These are phyloP conservation scores for Chiua virens DNA, from an alignment of 768 basidiomycete species.

Conservation along the genomic window DNA sequence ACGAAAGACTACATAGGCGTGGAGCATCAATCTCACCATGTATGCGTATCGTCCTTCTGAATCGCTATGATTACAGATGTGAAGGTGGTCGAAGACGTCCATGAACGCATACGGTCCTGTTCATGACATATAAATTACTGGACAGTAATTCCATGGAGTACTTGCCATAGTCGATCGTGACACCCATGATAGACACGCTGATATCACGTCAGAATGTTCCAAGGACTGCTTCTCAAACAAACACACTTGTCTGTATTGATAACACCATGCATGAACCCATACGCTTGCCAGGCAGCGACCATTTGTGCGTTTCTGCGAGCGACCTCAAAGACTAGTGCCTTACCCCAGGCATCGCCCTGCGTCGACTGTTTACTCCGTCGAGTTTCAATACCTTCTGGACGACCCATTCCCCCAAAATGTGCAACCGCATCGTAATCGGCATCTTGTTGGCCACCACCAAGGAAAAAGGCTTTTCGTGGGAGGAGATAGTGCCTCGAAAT, in stretches of 20 bases:
- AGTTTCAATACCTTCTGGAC: conserved; percentile 56
- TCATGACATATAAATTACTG: conserved; percentile 1
- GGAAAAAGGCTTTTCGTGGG: conserved; percentile 60
- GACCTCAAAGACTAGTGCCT: conserved; percentile 70
- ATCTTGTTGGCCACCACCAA: conserved; percentile 76
- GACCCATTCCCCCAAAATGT: conserved; percentile 77
- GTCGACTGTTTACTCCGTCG: conserved; percentile 35
- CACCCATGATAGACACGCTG: conserved; percentile 71
- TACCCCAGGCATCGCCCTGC: conserved; percentile 66
- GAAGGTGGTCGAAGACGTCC: conserved; percentile 83
- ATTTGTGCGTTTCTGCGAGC: conserved; percentile 85
- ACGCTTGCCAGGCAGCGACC: conserved; percentile 95
- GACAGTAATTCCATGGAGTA: background rate
- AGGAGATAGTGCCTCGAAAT: conserved; percentile 83
- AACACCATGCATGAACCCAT: conserved; percentile 94
- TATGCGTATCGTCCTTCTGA: conserved; percentile 77
- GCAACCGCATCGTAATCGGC: conserved; percentile 73
- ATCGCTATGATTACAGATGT: conserved; percentile 93
- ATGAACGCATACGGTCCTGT: conserved; percentile 90
- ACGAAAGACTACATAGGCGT: background rate
- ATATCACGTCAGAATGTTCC: conserved; percentile 5
- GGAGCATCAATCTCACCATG: conserved; percentile 33
- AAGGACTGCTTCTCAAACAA: background rate
- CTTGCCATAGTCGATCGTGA: conserved; percentile 76
- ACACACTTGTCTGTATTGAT: conserved; percentile 94